A percentile compares a stretch with the other conserved stretches of the same genome.
phyloP scores from a whole-genome alignment of 2,329 filamentous ascomycete genomes.

The Lachnellula cervina region DNA sequence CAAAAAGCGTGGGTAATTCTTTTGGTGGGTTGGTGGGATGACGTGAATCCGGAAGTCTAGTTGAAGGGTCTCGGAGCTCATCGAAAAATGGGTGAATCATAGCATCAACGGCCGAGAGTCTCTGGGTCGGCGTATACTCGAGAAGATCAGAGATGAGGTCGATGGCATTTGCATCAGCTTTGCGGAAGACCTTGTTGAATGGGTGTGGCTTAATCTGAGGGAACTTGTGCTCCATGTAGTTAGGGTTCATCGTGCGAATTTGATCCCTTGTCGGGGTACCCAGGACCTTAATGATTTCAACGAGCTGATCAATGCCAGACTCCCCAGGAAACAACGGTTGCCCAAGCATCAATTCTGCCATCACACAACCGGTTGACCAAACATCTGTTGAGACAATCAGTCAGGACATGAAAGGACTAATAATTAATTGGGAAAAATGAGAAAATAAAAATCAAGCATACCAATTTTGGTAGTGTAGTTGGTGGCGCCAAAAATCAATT shows the following conservation, averaged over 20 bases:
- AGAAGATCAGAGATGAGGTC: conserved; percentile 90
- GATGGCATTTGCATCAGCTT: conserved; percentile 87
- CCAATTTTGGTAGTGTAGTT: conserved; percentile 99
- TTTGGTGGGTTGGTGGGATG: conserved; percentile 75
- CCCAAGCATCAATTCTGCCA: conserved; percentile 98
- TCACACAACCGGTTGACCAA: conserved; percentile 98
- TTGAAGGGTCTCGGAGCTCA: conserved; percentile 86
- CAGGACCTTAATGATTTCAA: conserved; percentile 98
- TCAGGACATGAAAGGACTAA: conserved; percentile 15
- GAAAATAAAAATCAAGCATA: conserved; percentile 46
- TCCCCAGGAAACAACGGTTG: conserved; percentile 97
- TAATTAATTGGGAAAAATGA: background rate
- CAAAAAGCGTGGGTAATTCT: conserved; percentile 83
- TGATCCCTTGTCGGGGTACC: conserved; percentile 96
- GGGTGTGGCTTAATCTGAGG: conserved; percentile 99
- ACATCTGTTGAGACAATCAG: conserved; percentile 60
- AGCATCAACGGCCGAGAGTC: conserved; percentile 86
- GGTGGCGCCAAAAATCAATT: conserved; percentile 96
- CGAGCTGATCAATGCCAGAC: conserved; percentile 95
- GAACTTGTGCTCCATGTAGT: conserved; percentile 99
- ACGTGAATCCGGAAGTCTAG: conserved; percentile 88
- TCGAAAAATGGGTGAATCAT: conserved; percentile 99
- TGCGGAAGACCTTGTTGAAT: conserved; percentile 98
- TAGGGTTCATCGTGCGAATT: conserved; percentile 99
- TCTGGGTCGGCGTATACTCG: conserved; percentile 96